Base-by-base conservation (phyloP, 192 early-diverging fungal genomes). In the Linnemannia zychae region DNA sequence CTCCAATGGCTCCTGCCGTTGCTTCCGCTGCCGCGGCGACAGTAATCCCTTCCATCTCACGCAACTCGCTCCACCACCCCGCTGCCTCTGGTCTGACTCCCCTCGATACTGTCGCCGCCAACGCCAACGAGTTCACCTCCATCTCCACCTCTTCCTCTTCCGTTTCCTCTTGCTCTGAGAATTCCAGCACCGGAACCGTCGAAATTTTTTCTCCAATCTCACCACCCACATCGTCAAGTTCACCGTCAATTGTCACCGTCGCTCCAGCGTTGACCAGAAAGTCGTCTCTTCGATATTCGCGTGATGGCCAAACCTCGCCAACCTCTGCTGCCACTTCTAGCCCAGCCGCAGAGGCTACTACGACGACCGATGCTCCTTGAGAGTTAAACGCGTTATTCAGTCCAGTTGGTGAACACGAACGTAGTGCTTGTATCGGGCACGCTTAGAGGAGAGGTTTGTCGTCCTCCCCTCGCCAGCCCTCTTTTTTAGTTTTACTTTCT, bases 261-360 rank as follows among this genome's bases (percentile, higher is more conserved):
- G 81, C 75, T 1, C 81, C 81, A 4, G 63, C 60, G 6, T 60
- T 82, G 49, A 82, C 81, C 22, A 75, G 47, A 17, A 82, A 82
- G 70, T 82, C 81, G 4, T 72, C 81, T 20, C 75, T 82, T 2
- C 68, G 81, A 12, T 82, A 82, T 63, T 67, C 70, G 1, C 40
- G 71, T 28, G 81, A 82, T 33, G 71, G 44, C 12, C 78, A 48
- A 20, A 22, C 50, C 31, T 77, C 67, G 48, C 75, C 75, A 28
- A 70, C 49, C 11, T 17, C 66, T 17, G 15, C 31, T 17, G 49
- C 33, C 20, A 18, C 50, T 11, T 33, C 50, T 37, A 34, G 20
- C 24, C 0, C 48, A 9, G 40, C 40, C 9, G 40, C 9, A 44
- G 40, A 3, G 3, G 40, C 40, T 44, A 6, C 40, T 9, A 44